These are phyloP conservation scores for Candida piceae DNA, from an alignment of 805 yeast genomes.

Conservation along the genomic window DNA sequence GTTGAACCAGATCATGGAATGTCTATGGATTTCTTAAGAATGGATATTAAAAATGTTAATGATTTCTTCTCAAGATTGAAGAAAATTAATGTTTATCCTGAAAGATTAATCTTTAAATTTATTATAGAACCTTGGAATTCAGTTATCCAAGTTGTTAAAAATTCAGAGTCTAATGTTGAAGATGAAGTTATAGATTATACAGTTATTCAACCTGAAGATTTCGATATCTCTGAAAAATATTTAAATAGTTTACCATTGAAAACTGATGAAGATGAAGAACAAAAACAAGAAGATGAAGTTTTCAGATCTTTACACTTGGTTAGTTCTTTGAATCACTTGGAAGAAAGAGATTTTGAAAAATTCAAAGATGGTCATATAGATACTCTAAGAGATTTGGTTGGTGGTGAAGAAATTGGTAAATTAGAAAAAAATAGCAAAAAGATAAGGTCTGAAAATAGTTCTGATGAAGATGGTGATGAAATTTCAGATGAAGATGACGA, in stretches of 20 bases:
- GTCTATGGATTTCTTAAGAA: slow-evolving; percentile 89
- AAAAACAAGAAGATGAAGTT: slow-evolving; percentile 73
- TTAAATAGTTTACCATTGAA: slow-evolving; percentile 55
- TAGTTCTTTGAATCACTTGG: slow-evolving; percentile 73
- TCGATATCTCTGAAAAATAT: slow-evolving; percentile 35
- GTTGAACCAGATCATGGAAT: slow-evolving; percentile 98
- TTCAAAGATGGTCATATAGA: slow-evolving; percentile 77
- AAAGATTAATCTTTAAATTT: slow-evolving; percentile 74
- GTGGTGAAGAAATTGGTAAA: slow-evolving; percentile 30
- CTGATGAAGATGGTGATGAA: slow-evolving; percentile 20
- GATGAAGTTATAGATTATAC: slow-evolving; percentile 31
- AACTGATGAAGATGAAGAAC: slow-evolving; percentile 42
- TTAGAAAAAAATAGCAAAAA: slow-evolving; percentile 25
- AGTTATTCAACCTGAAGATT: no score
- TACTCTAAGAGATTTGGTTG: slow-evolving; percentile 62
- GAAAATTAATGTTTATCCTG: slow-evolving; percentile 74
- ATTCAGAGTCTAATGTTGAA: slow-evolving; percentile 31
- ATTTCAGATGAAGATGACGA: slow-evolving; percentile 27
- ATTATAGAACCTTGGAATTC: slow-evolving; percentile 47
- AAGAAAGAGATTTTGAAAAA: slow-evolving; percentile 84
- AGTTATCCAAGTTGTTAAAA: slow-evolving; percentile 28
- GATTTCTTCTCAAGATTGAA: slow-evolving; percentile 72
- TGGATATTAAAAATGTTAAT: slow-evolving; percentile 96
- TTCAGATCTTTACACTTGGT: slow-evolving; percentile 78
- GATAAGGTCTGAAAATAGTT: no score